Conservation (phyloP, 2,329 filamentous ascomycete genomes). For the Stagonosporopsis chrysanthemi region DNA sequence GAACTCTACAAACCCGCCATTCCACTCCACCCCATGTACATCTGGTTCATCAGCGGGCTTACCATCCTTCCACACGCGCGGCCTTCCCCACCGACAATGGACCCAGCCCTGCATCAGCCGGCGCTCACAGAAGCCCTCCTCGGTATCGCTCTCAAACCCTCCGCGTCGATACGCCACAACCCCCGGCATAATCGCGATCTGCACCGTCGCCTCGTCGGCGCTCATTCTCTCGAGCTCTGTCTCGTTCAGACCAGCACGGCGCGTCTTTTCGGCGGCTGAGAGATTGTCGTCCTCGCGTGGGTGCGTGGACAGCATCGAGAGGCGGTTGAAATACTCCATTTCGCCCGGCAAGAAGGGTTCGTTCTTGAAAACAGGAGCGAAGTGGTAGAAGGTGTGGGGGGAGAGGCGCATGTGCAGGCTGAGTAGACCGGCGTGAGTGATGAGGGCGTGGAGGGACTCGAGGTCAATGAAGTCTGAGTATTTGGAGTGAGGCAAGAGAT, state of each 20-base stretch:
- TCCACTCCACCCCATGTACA: slow-evolving; percentile 35
- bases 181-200: slow-evolving; percentile 34
- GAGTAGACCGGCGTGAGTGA: slow-evolving; percentile 31
- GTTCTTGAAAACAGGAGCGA: slow-evolving; percentile 38
- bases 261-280: background rate
- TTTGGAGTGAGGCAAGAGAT: slow-evolving; percentile 6
- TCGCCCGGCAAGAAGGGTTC: slow-evolving; percentile 19
- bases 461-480: background rate
- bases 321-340: slow-evolving; percentile 36
- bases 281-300: background rate
- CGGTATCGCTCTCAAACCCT: slow-evolving; percentile 34
- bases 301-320: slow-evolving; percentile 19
- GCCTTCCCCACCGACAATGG: slow-evolving; percentile 36
- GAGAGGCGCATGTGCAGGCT: slow-evolving; percentile 37
- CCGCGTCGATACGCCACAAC: slow-evolving; percentile 35
- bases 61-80: slow-evolving; percentile 18
- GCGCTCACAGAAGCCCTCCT: slow-evolving; percentile 23
- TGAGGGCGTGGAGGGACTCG: background rate
- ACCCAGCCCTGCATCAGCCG: slow-evolving; percentile 35
- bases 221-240: slow-evolving; percentile 19
- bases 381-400: slow-evolving; percentile 38
- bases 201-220: slow-evolving; percentile 26
- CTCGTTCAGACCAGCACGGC: background rate
- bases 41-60: slow-evolving; percentile 11
- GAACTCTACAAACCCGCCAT: slow-evolving; percentile 36